Evolutionary conservation across 78 protist species (phyloP).

Genomic region (Dictyostelium citrinum): DNA sequence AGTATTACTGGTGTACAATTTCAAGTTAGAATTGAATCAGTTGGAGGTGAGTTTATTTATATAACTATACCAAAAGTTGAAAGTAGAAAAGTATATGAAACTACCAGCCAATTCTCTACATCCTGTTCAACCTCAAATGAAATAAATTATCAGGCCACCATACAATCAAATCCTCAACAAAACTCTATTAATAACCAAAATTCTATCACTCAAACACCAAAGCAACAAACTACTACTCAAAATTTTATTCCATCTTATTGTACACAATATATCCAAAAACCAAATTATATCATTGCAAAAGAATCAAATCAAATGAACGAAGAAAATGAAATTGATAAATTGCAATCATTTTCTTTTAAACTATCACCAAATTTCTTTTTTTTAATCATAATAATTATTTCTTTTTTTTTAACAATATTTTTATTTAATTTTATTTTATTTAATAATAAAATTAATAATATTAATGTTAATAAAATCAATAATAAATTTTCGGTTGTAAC

Average conservation of each 20-base stretch:
- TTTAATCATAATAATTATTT: too few species aligned
- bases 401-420: too few species aligned
- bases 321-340: too few species aligned
- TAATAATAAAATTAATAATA: too few species aligned
- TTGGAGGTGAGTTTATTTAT: not conserved
- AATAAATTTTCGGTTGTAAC: too few species aligned
- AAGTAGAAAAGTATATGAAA: not conserved
- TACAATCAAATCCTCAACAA: not conserved
- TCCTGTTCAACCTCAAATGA: not conserved
- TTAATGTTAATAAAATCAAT: too few species aligned
- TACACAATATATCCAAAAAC: not conserved
- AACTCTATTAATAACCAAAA: not conserved
- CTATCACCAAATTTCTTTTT: not conserved
- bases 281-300: not conserved
- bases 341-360: not conserved
- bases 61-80: not conserved
- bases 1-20: not conserved
- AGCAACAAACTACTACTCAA: not conserved
- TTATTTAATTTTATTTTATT: too few species aligned
- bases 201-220: not conserved
- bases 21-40: slow-evolving; percentile 7
- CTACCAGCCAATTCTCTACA: not conserved
- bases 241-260: not conserved
- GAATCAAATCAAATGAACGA: not conserved
- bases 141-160: too few species aligned